Percentiles rank a stretch among this genome's conserved stretches.
Conservation (phyloP, 2,329 filamentous ascomycete genomes). For the Drechslerella stenobrocha region DNA sequence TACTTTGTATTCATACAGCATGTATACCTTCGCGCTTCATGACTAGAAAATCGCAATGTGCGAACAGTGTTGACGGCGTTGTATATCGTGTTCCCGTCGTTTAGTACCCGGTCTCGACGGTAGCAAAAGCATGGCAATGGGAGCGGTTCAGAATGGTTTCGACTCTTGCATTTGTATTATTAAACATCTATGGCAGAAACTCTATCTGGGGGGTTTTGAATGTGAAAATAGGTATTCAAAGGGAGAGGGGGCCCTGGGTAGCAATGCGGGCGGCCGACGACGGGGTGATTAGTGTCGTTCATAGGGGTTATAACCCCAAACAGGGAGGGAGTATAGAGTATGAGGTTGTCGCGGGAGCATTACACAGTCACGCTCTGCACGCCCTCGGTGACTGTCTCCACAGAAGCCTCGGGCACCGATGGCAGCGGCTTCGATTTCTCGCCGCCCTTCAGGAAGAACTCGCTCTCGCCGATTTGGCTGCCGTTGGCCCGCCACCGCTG, state of each 20-base stretch:
- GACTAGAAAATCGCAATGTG: too few relatives aligned
- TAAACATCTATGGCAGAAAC: neutral
- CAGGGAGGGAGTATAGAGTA: neutral
- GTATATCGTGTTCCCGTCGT: neutral
- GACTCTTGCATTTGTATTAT: conserved; percentile 5
- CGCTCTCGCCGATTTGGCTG: conserved; percentile 79
- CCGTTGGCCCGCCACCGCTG: conserved; percentile 79
- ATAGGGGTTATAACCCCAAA: neutral
- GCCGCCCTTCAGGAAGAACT: conserved; percentile 82
- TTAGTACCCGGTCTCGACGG: too few relatives aligned
- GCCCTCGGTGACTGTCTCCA: conserved; percentile 34
- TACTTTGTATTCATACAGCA: neutral
- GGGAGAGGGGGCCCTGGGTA: neutral
- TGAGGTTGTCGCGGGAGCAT: neutral
- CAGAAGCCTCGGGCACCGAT: conserved; percentile 15
- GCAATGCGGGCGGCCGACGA: neutral
- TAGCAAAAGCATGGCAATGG: too few relatives aligned
- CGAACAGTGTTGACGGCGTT: neutral
- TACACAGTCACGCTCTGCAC: conserved; percentile 31
- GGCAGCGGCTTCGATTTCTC: conserved; percentile 54
- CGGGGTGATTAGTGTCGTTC: neutral
- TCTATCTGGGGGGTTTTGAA: neutral
- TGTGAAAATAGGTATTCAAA: neutral
- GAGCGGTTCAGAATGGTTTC: neutral
- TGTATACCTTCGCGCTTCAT: too few relatives aligned